Percentiles rank a stretch among this genome's conserved stretches.
Evolutionary conservation across 2,329 filamentous ascomycete genomes (phyloP).

Genomic region (Calonectria multiphialidica): DNA sequence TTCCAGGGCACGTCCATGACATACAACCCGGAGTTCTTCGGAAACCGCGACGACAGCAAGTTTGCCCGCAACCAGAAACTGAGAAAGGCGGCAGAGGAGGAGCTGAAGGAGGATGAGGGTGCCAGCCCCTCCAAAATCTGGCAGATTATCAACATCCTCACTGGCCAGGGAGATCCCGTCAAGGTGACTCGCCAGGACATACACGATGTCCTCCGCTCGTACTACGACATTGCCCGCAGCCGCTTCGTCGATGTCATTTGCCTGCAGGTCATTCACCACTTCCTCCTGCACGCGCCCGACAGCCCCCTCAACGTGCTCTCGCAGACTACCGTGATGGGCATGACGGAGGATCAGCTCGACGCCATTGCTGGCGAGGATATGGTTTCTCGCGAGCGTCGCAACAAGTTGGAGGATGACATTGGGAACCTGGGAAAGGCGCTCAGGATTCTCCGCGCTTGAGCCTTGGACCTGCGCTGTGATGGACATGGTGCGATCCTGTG

Average conservation of each 20-base stretch:
- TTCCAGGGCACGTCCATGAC: conserved; percentile 39
- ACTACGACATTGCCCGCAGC: conserved; percentile 71
- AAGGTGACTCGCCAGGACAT: conserved; percentile 62
- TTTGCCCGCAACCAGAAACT: neutral
- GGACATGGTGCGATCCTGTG: neutral
- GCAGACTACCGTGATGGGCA: conserved; percentile 59
- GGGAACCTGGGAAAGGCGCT: conserved; percentile 55
- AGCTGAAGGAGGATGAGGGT: neutral
- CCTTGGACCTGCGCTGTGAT: neutral
- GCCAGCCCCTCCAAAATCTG: neutral
- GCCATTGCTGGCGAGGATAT: conserved; percentile 70
- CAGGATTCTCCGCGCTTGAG: conserved; percentile 36
- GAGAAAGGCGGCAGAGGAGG: neutral
- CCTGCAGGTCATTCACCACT: conserved; percentile 67
- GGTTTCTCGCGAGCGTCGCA: conserved; percentile 53
- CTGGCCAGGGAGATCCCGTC: conserved; percentile 43
- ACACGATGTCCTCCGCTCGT: conserved; percentile 70
- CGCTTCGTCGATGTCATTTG: conserved; percentile 74
- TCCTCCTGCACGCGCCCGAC: conserved; percentile 60
- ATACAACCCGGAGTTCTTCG: conserved; percentile 33
- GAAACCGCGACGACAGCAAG: conserved; percentile 34
- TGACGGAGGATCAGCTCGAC: conserved; percentile 63
- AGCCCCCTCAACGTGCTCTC: conserved; percentile 67
- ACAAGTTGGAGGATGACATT: conserved; percentile 59
- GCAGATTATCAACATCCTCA: neutral